These are phyloP conservation scores for Neoconidiobolus thromboides DNA, from an alignment of 371 early-diverging fungal species.

Conservation along the genomic window DNA sequence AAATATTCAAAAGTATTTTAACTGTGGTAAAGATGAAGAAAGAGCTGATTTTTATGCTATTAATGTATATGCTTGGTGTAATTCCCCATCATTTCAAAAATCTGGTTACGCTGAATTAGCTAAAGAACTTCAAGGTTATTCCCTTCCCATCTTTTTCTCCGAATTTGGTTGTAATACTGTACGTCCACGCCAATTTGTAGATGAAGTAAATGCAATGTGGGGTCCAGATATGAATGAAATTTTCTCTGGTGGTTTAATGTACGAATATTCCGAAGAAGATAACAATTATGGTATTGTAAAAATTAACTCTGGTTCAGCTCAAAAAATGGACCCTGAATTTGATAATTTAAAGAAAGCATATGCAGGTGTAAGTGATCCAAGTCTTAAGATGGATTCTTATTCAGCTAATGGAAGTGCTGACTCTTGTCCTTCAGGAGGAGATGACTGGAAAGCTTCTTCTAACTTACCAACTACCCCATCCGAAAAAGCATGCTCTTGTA, in stretches of 20 bases:
- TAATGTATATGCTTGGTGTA: conserved; percentile 47
- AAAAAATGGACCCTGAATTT: neutral
- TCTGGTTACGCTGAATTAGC: conserved; percentile 38
- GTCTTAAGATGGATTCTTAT: neutral
- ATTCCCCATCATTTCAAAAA: conserved; percentile 24
- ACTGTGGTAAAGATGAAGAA: conserved; percentile 41
- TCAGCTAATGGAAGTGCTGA: neutral
- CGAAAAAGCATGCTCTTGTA: conserved; percentile 26
- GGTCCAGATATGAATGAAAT: conserved; percentile 40
- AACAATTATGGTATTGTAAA: conserved; percentile 61
- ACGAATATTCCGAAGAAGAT: conserved; percentile 60
- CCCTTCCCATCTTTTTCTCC: conserved; percentile 37
- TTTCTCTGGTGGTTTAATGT: conserved; percentile 61
- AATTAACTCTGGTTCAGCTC: conserved; percentile 18
- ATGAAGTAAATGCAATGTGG: conserved; percentile 24
- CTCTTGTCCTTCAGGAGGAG: conserved; percentile 28
- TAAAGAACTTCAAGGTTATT: conserved; percentile 24
- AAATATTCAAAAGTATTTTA: conserved; percentile 45
- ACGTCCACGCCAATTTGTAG: conserved; percentile 24
- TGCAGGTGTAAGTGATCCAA: neutral
- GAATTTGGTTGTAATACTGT: conserved; percentile 45
- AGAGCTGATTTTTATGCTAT: conserved; percentile 54
- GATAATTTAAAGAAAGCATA: conserved; percentile 2
- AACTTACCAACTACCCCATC: conserved; percentile 51
- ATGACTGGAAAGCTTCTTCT: conserved; percentile 34